Conservation (phyloP, 2,329 filamentous ascomycete genomes). For the Lecanicillium sp. region DNA sequence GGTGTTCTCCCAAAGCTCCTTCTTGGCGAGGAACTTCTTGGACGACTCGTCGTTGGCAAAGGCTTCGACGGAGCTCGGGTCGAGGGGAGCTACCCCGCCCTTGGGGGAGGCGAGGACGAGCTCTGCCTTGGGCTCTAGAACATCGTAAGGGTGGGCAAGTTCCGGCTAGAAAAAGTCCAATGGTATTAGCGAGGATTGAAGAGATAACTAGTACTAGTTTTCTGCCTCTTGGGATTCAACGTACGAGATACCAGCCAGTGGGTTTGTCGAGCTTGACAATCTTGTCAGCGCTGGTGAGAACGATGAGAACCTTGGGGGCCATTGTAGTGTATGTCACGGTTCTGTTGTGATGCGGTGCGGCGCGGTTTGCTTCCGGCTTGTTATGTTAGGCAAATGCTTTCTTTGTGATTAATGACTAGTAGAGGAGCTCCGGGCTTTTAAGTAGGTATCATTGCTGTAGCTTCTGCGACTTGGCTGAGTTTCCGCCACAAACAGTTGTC, state of each 20-base stretch:
- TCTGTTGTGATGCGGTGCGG: background rate
- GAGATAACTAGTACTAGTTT: background rate
- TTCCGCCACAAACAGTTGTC: no score
- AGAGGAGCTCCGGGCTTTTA: no score
- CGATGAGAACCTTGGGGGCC: slow-evolving; percentile 58
- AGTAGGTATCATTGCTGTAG: no score
- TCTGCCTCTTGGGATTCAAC: no score
- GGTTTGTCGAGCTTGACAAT: slow-evolving; percentile 40
- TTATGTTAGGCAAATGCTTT: no score
- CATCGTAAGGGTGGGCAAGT: slow-evolving; percentile 56
- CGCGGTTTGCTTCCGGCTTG: no score
- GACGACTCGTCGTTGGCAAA: slow-evolving; percentile 47
- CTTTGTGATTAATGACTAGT: no score
- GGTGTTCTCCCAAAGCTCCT: slow-evolving; percentile 57
- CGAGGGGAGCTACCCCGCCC: slow-evolving; percentile 54
- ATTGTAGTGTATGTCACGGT: slow-evolving; percentile 26
- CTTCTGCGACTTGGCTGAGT: no score
- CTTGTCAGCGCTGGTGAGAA: slow-evolving; percentile 56
- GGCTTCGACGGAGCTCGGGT: slow-evolving; percentile 47
- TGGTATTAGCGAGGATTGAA: slow-evolving; percentile 1
- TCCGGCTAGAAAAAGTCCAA: slow-evolving; percentile 37
- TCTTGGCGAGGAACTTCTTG: slow-evolving; percentile 46
- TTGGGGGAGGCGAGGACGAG: slow-evolving; percentile 54
- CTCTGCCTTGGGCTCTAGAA: slow-evolving; percentile 44
- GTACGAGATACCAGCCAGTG: slow-evolving; percentile 66